phyloP scores from a whole-genome alignment of 495 filamentous ascomycete genomes.

The Tetracladium setigerum region DNA sequence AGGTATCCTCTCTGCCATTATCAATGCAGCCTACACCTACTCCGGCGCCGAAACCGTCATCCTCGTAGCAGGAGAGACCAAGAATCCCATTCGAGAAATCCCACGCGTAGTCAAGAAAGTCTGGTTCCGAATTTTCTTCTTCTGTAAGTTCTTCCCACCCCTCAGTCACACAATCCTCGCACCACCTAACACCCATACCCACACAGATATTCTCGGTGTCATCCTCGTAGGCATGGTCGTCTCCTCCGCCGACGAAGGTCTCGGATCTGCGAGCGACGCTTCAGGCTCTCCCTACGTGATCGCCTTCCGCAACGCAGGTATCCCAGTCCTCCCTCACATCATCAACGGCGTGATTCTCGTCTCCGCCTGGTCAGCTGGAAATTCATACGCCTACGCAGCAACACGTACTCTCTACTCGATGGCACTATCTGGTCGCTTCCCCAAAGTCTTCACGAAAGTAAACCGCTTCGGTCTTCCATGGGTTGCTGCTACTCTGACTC shows the following conservation, averaged over 20 bases:
- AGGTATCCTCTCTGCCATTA: slow-evolving; percentile 25
- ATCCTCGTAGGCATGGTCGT: slow-evolving; percentile 40
- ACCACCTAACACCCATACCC: slow-evolving; percentile 30
- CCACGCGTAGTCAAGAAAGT: slow-evolving; percentile 60
- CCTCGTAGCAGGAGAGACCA: slow-evolving; percentile 63
- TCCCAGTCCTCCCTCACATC: slow-evolving; percentile 48
- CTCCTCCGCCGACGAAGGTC: slow-evolving; percentile 45
- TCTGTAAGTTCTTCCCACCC: slow-evolving; percentile 29
- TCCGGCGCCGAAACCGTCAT: slow-evolving; percentile 77
- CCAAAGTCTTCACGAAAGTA: slow-evolving; percentile 44
- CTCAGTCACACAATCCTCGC: too few relatives aligned
- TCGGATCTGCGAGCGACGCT: slow-evolving; percentile 39
- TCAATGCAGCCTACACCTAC: slow-evolving; percentile 62
- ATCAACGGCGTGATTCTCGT: slow-evolving; percentile 62
- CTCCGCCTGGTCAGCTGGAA: slow-evolving; percentile 61
- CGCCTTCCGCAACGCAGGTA: slow-evolving; percentile 54
- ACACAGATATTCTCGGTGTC: slow-evolving; percentile 36
- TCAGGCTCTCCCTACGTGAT: slow-evolving; percentile 67
- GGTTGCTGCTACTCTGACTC: slow-evolving; percentile 42
- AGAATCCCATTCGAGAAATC: slow-evolving; percentile 61
- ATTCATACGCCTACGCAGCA: slow-evolving; percentile 50
- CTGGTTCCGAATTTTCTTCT: slow-evolving; percentile 60
- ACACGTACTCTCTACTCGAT: slow-evolving; percentile 56
- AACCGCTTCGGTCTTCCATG: slow-evolving; percentile 53
- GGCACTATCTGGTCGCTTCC: slow-evolving; percentile 50